Conservation (phyloP, 257 asterid species). For the Solanum pennellii region DNA sequence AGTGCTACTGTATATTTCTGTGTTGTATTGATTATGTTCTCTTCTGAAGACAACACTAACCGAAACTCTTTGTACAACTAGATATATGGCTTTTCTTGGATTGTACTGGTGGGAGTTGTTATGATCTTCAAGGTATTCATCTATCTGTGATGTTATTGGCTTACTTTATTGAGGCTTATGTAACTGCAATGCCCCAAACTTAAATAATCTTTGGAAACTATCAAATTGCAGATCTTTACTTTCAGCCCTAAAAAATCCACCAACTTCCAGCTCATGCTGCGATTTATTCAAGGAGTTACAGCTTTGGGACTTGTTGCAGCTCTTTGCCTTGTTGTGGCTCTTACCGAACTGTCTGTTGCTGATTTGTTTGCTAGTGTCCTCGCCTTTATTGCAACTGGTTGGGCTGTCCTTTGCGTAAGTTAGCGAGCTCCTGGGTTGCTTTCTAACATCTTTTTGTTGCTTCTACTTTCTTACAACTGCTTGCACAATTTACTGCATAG, state of each 20-base stretch:
- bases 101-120: slow-evolving; percentile 67
- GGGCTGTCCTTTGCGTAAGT: slow-evolving; percentile 85
- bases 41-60: background rate
- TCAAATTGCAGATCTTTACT: slow-evolving; percentile 57
- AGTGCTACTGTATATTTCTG: background rate
- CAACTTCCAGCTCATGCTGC: slow-evolving; percentile 81
- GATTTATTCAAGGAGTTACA: slow-evolving; percentile 85
- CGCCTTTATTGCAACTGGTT: slow-evolving; percentile 95
- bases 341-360: slow-evolving; percentile 52
- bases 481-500: background rate
- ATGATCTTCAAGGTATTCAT: slow-evolving; percentile 70
- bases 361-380: slow-evolving; percentile 93
- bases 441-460: background rate
- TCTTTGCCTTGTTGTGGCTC: slow-evolving; percentile 52
- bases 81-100: slow-evolving; percentile 96
- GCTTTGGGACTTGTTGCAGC: slow-evolving; percentile 81
- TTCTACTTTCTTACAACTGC: background rate
- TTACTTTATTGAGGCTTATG: background rate
- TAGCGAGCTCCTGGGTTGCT: background rate
- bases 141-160: background rate
- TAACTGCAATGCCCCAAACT: background rate
- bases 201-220: background rate
- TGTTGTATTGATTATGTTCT: background rate
- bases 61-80: slow-evolving; percentile 1
- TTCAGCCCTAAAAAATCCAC: slow-evolving; percentile 77